A percentile compares a stretch with the other conserved stretches of the same genome.
These are phyloP conservation scores for Tillandsia fasciculata DNA, from an alignment of 176 grass and related monocot genomes.

Conservation along the genomic window DNA sequence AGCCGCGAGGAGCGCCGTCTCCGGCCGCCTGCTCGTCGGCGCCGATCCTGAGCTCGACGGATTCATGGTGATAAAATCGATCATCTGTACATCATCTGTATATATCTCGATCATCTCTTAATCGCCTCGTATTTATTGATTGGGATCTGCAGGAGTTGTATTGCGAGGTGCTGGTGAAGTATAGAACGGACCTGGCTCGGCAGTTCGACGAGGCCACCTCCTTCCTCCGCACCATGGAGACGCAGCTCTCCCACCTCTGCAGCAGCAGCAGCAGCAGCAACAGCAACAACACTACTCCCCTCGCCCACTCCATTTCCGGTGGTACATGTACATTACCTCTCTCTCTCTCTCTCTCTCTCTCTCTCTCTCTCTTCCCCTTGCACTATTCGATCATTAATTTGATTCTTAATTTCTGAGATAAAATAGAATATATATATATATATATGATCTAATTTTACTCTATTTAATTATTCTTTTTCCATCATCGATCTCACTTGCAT, in stretches of 20 bases:
- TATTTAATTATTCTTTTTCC: no score
- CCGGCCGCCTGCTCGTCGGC: slow-evolving; percentile 10
- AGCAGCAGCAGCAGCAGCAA: not conserved
- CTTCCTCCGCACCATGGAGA: slow-evolving; percentile 19
- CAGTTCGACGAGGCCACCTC: slow-evolving; percentile 20
- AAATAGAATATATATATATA: no score
- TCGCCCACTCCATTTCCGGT: not conserved
- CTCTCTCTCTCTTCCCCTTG: no score
- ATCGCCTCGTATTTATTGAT: not conserved
- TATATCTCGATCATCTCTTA: not conserved
- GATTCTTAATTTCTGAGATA: no score
- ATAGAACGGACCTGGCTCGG: slow-evolving; percentile 11
- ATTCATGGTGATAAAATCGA: slow-evolving; percentile 54
- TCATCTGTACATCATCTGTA: not conserved
- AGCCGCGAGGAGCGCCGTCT: not conserved
- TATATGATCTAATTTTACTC: no score
- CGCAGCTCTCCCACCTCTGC: slow-evolving; percentile 19
- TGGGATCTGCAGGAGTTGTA: slow-evolving; percentile 13
- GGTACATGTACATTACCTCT: no score
- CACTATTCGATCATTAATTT: no score
- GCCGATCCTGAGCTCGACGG: slow-evolving; percentile 90
- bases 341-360: no score
- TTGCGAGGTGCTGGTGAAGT: slow-evolving; percentile 15
- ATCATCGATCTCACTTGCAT: no score
- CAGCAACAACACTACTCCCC: not conserved